Percentiles rank a stretch among this genome's conserved stretches.
Evolutionary conservation across 2,329 filamentous ascomycete genomes (phyloP).

Genomic region (Fusarium mundagurra): DNA sequence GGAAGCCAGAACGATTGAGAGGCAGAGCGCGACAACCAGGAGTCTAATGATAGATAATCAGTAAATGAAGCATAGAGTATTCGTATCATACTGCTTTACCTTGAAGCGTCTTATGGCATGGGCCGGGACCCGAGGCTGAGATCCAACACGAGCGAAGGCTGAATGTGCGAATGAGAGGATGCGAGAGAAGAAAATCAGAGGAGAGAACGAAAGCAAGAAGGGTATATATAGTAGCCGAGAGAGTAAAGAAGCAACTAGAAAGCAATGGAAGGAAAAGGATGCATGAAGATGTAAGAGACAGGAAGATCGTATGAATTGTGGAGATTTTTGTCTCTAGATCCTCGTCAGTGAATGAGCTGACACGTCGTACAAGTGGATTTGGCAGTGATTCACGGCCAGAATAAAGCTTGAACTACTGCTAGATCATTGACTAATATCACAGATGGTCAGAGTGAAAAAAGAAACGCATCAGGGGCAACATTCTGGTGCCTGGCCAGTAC

Average conservation of each 20-base stretch:
- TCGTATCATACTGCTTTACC: background rate
- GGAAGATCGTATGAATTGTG: background rate
- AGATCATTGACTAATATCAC: background rate
- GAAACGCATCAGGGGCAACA: background rate
- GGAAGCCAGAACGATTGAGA: too few relatives aligned
- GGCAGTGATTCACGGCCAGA: background rate
- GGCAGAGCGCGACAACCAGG: background rate
- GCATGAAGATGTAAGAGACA: background rate
- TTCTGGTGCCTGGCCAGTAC: background rate
- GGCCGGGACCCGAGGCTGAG: background rate
- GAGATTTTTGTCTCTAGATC: background rate
- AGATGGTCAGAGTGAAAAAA: too few relatives aligned
- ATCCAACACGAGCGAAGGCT: background rate
- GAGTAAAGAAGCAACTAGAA: background rate
- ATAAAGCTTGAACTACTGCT: background rate
- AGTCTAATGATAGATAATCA: background rate
- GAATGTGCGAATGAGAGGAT: background rate
- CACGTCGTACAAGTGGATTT: background rate
- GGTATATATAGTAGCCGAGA: background rate
- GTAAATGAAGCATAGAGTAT: background rate
- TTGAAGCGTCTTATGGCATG: background rate
- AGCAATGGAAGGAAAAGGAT: background rate
- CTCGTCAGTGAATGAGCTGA: background rate
- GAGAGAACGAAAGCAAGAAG: background rate
- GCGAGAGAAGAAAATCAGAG: background rate